A percentile compares a stretch with the other conserved stretches of the same genome.
Conservation (phyloP, 495 filamentous ascomycete species). For the Daldinia caldariorum region DNA sequence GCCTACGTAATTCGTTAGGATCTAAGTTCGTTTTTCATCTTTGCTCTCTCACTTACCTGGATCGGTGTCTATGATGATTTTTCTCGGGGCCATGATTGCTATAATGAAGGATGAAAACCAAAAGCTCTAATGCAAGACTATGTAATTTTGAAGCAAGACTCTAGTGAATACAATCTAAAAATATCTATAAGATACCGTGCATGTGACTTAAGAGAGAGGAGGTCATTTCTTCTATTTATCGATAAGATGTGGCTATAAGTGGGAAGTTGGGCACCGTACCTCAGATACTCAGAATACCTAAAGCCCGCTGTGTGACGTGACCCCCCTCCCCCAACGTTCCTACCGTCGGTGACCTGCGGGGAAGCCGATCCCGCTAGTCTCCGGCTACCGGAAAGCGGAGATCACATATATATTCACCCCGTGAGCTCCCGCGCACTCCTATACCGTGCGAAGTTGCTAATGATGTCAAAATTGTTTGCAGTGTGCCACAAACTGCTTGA, state of each 20-base stretch:
- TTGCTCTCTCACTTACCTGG: slow-evolving; percentile 62
- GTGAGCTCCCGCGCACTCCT: neutral
- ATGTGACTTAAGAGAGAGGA: neutral
- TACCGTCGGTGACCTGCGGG: slow-evolving; percentile 45
- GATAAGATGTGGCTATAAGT: slow-evolving; percentile 7
- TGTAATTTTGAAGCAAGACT: neutral
- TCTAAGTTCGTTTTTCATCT: slow-evolving; percentile 7
- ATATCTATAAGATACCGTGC: neutral
- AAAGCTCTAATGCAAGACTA: neutral
- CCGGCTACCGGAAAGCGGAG: slow-evolving; percentile 32
- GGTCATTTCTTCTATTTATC: neutral
- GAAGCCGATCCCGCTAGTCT: slow-evolving; percentile 29
- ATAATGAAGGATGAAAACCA: neutral
- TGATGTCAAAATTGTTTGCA: neutral
- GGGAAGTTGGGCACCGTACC: neutral
- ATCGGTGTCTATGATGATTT: slow-evolving; percentile 94
- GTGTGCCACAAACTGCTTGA: neutral
- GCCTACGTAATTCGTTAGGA: slow-evolving; percentile 59
- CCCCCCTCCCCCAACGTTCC: slow-evolving; percentile 4
- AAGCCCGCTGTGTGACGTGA: neutral
- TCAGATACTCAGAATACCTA: neutral
- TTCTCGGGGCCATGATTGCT: slow-evolving; percentile 66
- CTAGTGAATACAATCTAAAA: neutral
- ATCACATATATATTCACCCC: neutral
- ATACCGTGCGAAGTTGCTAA: neutral